Base-by-base conservation (phyloP, 257 asterid genomes). In the Leonotis leonurus region DNA sequence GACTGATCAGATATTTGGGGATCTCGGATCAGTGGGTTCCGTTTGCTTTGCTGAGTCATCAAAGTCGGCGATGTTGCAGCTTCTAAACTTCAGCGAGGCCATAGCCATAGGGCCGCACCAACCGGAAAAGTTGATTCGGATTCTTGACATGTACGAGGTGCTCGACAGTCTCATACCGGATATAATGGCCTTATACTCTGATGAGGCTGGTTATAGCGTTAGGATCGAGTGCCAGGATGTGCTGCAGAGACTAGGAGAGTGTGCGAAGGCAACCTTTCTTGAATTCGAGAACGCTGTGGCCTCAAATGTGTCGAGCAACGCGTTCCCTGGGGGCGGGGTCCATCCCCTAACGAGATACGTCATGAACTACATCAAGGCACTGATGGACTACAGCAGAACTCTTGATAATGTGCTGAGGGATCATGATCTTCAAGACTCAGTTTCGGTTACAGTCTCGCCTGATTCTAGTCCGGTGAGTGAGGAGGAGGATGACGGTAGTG, bases 61-160 rank as follows among this genome's bases (percentile, higher is more conserved):
- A 1, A 89, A 76, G 44, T 64, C 96, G 14, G 79, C 94, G 1
- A 49, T 85, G 5, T 46, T 86, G 79, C 94, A 83, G 75, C 95
- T 92, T 37, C 70, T 92, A 64, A 82, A 83, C 50, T 87, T 92
- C 50, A 79, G 85, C 13, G 97, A 85, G 50, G 97, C 97, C 56
- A 78, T 92, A 32, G 76, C 99, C 37, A 79, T 92, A 4, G 90
- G 95, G 17, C 94, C 95, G 46, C 93, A 78, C 27, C 85, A 83
- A 41, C 99, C 97, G 0, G 99, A 92, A 45, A 86, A 89, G 78
- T 48, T 92, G 80, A 77, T 86, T 25, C 79, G 96, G 69, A 76
- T 92, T 62, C 95, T 92, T 9, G 91, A 86, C 76, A 85, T 87
- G 97, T 83, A 87, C 14, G 97, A 92, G 77, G 89, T 85, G 37